phyloP scores from a whole-genome alignment of 2,329 filamentous ascomycete species.

The Fusarium sp. region DNA sequence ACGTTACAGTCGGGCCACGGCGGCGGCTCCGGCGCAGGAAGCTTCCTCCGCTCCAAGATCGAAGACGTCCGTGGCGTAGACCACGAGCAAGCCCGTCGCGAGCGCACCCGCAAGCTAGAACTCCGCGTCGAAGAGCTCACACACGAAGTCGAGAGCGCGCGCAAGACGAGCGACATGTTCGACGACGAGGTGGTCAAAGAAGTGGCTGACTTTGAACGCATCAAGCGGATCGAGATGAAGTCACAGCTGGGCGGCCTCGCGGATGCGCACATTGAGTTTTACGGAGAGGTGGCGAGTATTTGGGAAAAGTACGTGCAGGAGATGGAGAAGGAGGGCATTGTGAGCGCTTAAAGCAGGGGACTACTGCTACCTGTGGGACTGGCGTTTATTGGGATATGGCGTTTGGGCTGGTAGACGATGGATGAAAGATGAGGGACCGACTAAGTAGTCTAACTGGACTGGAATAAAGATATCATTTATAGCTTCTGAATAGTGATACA shows the following conservation, averaged over 20 bases:
- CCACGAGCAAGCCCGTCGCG: constrained; percentile 90
- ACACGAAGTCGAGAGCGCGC: constrained; percentile 87
- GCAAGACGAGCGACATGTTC: constrained; percentile 89
- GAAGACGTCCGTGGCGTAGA: constrained; percentile 97
- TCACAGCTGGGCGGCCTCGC: constrained; percentile 86
- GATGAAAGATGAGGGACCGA: constrained; percentile 23
- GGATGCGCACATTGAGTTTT: constrained; percentile 89
- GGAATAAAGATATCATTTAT: constrained; percentile 4
- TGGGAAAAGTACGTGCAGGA: constrained; percentile 94
- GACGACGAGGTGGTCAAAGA: constrained; percentile 97
- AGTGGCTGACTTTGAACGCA: constrained; percentile 93
- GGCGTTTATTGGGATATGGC: constrained; percentile 43
- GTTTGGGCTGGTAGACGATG: constrained; percentile 29
- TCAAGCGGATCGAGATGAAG: constrained; percentile 94
- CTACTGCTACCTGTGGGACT: background rate
- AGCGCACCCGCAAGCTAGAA: constrained; percentile 90
- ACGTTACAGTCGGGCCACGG: constrained; percentile 74
- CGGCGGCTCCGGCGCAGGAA: constrained; percentile 76
- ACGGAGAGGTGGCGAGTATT: constrained; percentile 80
- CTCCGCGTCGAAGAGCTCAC: constrained; percentile 93
- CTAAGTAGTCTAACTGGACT: constrained; percentile 14
- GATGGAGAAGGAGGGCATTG: constrained; percentile 77
- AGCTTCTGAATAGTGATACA: background rate
- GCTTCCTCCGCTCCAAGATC: constrained; percentile 92
- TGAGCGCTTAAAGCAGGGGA: constrained; percentile 20